These are phyloP conservation scores for Phytophthora cactorum DNA, from an alignment of 352 stramenopile species.

Conservation along the genomic window DNA sequence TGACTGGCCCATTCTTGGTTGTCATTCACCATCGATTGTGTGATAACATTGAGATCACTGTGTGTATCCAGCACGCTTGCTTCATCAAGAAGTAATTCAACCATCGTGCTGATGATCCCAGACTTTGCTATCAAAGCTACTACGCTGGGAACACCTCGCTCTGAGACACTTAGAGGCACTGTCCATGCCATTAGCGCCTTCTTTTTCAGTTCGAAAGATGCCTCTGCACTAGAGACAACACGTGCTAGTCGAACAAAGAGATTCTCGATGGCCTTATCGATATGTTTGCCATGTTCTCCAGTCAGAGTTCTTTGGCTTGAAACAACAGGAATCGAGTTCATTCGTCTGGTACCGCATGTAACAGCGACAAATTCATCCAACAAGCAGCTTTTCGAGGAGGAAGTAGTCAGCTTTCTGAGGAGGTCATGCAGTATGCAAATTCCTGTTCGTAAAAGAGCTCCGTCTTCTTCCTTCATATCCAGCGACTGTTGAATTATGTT, in stretches of 20 bases:
- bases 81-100: constrained; percentile 38
- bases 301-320: neutral
- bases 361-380: constrained; percentile 40
- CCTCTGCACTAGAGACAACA: constrained; percentile 46
- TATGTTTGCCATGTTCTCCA: constrained; percentile 9
- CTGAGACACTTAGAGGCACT: constrained; percentile 22
- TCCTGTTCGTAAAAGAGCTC: constrained; percentile 33
- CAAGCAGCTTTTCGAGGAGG: constrained; percentile 47
- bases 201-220: constrained; percentile 47
- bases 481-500: constrained; percentile 11
- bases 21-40: neutral
- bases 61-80: constrained; percentile 26
- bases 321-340: neutral
- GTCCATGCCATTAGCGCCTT: constrained; percentile 54
- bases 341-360: constrained; percentile 2
- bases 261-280: constrained; percentile 54
- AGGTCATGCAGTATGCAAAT: constrained; percentile 60
- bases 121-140: constrained; percentile 37
- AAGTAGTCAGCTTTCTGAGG: constrained; percentile 58
- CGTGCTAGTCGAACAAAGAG: constrained; percentile 56
- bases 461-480: constrained; percentile 14
- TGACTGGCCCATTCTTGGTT: constrained; percentile 3
- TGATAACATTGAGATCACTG: constrained; percentile 13
- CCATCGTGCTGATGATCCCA: constrained; percentile 31
- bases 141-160: neutral